Evolutionary conservation across 2,329 filamentous ascomycete genomes (phyloP).

Genomic region (Emericellopsis cladophorae): DNA sequence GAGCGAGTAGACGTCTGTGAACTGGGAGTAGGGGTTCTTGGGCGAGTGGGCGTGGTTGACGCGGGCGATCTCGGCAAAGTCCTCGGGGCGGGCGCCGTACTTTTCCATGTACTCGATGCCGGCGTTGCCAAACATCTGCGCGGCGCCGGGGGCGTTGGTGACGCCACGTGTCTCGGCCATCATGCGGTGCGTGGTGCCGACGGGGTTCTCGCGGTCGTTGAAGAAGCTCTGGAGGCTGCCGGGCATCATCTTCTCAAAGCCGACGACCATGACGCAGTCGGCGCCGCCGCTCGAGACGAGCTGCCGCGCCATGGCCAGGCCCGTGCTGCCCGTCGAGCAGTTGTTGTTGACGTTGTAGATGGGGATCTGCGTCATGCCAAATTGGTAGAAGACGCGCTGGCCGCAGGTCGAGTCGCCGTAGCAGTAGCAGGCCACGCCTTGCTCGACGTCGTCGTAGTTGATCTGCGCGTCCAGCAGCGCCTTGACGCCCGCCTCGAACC

Average conservation of each 20-base stretch:
- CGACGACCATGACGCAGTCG: conserved; percentile 82
- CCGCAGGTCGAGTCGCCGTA: conserved; percentile 93
- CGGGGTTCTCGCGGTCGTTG: conserved; percentile 74
- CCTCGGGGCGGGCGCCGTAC: conserved; percentile 71
- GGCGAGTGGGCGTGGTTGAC: conserved; percentile 88
- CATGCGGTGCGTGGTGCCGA: conserved; percentile 59
- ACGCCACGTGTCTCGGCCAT: conserved; percentile 73
- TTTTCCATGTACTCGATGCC: conserved; percentile 92
- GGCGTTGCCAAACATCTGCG: conserved; percentile 93
- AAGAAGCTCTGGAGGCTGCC: conserved; percentile 77
- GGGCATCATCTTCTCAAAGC: conserved; percentile 97
- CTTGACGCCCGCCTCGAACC: conserved; percentile 85
- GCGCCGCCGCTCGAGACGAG: conserved; percentile 70
- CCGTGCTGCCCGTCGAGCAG: conserved; percentile 90
- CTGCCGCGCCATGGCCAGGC: conserved; percentile 70
- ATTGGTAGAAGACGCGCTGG: conserved; percentile 96
- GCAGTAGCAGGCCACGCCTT: conserved; percentile 94
- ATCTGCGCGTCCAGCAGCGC: conserved; percentile 77
- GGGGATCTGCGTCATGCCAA: conserved; percentile 92
- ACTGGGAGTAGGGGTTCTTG: conserved; percentile 95
- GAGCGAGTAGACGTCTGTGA: conserved; percentile 79
- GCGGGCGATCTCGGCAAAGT: conserved; percentile 90
- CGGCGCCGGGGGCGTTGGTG: conserved; percentile 72
- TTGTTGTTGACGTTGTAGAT: conserved; percentile 99
- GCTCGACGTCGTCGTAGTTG: conserved; percentile 92